Evolutionary conservation across 148 eudicot species (phyloP).

Genomic region (Rhododendron mucronatum): DNA sequence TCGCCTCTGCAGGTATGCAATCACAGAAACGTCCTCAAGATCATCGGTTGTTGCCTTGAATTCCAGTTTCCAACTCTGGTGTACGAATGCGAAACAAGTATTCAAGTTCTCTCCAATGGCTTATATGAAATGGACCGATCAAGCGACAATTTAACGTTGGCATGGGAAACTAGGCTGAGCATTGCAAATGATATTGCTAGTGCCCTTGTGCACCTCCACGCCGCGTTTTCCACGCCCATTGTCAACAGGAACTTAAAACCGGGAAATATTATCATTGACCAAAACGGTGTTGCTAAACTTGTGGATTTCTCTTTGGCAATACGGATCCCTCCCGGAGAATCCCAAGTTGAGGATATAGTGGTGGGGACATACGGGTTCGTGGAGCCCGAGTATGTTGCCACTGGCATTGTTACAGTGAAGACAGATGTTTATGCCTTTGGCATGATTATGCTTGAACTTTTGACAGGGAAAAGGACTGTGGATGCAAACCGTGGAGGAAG

Average conservation of each 20-base stretch:
- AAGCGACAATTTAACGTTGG: not conserved
- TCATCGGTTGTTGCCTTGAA: constrained; percentile 9
- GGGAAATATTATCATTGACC: constrained; percentile 8
- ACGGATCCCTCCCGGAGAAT: constrained; percentile 18
- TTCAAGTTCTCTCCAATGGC: not conserved
- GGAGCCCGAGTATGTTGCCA: not conserved
- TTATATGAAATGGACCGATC: not conserved
- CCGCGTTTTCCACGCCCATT: constrained; percentile 12
- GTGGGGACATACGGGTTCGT: not conserved
- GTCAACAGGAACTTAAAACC: constrained; percentile 10
- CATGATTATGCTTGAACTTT: constrained; percentile 5
- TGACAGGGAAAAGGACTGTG: not conserved
- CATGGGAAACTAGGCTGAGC: constrained; percentile 18
- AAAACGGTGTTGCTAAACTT: constrained; percentile 17
- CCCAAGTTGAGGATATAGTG: constrained; percentile 8
- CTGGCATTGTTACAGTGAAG: constrained; percentile 10
- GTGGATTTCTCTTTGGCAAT: constrained; percentile 15
- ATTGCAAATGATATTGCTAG: constrained; percentile 18
- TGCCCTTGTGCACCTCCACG: constrained; percentile 21
- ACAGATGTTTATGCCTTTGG: constrained; percentile 25
- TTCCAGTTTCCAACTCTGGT: not conserved
- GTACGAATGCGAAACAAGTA: not conserved
- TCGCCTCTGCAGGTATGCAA: not conserved
- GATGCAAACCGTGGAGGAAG: not conserved
- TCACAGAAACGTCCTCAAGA: not conserved